Evolutionary conservation across 2,329 filamentous ascomycete species (phyloP), one percentile per base, ranked within the genome.

Genomic region (Fusarium subtropicale): DNA sequence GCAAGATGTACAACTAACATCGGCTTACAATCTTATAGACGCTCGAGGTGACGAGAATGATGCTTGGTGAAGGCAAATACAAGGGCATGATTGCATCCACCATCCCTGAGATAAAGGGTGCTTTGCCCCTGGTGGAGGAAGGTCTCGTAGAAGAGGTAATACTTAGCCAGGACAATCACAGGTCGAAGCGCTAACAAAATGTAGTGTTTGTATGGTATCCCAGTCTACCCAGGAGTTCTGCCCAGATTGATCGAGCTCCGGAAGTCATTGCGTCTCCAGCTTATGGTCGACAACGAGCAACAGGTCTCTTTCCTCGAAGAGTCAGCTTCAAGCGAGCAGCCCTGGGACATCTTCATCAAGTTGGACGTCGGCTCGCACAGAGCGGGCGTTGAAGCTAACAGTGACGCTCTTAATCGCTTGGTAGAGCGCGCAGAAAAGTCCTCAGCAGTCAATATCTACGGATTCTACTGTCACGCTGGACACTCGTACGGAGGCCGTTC

Each of bases 1-100:
- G 20, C 15, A 4, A 3, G 5, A 18, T 11, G 4, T 2, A 24
- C 7, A 1, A 3, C 4, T 13, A 18, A 12, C 3, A 10, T 38
- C 36, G 13, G 18, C 31, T 47, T 12, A 26, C n/a, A 7, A 13
- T 28, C n/a, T 5, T 28, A 5, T 10, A 83, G 77, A 80, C 76
- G 2, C 64, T 76, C 4, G 78, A 80, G 47, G 72, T 75, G 0
- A 82, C 81, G 1, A 71, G 80, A 8, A 71, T 83, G 73, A 81
- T 83, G 80, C 76, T 83, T 8, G 79, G 71, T 1, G 70, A 76
- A 24, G 79, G 79, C 16, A 76, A 72, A 33, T 78, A 81, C 69
- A 75, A 73, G 15, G 77, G 75, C 18, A 80, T 81, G 22, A 74
- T 83, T 18, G 79, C 77, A 3, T 83, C 81, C 2, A 83, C 80